These are phyloP conservation scores for Manihot esculenta DNA, from an alignment of 441 rosid genomes.

Conservation along the genomic window DNA sequence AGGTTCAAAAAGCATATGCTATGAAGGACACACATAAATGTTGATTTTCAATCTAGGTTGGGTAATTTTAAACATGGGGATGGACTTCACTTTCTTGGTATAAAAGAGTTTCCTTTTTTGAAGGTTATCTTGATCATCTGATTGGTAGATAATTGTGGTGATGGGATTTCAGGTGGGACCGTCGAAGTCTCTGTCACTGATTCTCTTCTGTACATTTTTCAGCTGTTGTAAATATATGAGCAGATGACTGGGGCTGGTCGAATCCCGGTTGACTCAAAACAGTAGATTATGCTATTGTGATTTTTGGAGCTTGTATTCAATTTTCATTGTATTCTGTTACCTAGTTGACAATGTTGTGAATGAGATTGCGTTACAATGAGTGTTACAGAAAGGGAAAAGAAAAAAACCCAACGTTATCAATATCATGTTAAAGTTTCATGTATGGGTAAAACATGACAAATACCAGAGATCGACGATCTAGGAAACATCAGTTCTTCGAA, in stretches of 20 bases:
- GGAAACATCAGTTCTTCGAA: neutral
- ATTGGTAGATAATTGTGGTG: neutral
- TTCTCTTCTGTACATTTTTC: constrained; percentile 8
- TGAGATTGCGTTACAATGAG: neutral
- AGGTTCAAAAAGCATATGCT: neutral
- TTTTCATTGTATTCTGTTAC: neutral
- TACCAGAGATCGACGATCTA: neutral
- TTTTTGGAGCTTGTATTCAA: neutral
- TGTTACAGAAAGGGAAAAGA: neutral
- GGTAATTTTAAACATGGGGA: constrained; percentile 8
- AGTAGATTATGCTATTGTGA: constrained; percentile 3
- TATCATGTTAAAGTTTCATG: neutral
- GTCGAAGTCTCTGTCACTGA: neutral
- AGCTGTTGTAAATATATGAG: constrained; percentile 23
- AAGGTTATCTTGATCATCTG: neutral
- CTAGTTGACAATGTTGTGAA: neutral
- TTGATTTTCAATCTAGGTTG: constrained; percentile 3
- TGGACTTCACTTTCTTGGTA: neutral
- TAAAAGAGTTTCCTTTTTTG: neutral
- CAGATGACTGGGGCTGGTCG: constrained; percentile 11
- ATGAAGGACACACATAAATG: neutral
- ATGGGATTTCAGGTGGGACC: constrained; percentile 14
- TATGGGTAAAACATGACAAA: neutral
- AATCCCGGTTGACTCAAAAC: constrained; percentile 9
- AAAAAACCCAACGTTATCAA: neutral